Percentiles rank a stretch among this genome's conserved stretches.
Conservation (phyloP, 2,329 filamentous ascomycete species). For the Didymella sp. region DNA sequence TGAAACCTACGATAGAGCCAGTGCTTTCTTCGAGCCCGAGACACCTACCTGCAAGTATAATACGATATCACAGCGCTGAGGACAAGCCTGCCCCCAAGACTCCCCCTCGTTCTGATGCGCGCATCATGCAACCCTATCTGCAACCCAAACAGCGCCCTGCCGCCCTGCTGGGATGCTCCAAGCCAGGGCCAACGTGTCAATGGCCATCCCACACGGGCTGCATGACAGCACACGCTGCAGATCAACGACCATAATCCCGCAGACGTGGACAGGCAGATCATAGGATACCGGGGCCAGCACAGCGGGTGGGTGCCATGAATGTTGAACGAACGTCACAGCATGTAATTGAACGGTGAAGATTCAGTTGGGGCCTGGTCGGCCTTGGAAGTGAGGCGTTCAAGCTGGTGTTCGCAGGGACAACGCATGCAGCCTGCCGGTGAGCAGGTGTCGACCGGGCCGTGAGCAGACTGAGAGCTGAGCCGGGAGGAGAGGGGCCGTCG, state of each 20-base stretch:
- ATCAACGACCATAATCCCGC: conserved; percentile 35
- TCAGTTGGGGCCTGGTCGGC: not conserved
- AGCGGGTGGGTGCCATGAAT: conserved; percentile 13
- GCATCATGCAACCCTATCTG: conserved; percentile 1
- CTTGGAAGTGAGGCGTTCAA: not conserved
- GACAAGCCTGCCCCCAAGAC: not conserved
- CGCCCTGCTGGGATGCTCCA: conserved; percentile 27
- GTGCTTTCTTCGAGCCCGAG: too few relatives aligned
- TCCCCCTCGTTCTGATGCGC: not conserved
- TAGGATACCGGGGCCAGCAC: conserved; percentile 44
- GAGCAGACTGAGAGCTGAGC: not conserved
- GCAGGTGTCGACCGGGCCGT: conserved; percentile 1
- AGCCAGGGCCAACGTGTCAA: conserved; percentile 35
- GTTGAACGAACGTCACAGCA: conserved; percentile 34
- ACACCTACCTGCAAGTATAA: too few relatives aligned
- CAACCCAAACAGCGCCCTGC: not conserved
- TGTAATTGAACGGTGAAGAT: conserved; percentile 23
- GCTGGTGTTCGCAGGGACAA: conserved; percentile 23
- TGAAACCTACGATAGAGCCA: too few relatives aligned
- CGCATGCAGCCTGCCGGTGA: conserved; percentile 25
- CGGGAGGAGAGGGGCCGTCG: not conserved
- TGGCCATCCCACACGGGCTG: conserved; percentile 30
- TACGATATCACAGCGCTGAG: conserved; percentile 7
- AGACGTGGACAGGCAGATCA: conserved; percentile 42
- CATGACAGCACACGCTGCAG: conserved; percentile 51